Conservation (phyloP, 148 eudicot genomes). For the Diospyros lotus region DNA sequence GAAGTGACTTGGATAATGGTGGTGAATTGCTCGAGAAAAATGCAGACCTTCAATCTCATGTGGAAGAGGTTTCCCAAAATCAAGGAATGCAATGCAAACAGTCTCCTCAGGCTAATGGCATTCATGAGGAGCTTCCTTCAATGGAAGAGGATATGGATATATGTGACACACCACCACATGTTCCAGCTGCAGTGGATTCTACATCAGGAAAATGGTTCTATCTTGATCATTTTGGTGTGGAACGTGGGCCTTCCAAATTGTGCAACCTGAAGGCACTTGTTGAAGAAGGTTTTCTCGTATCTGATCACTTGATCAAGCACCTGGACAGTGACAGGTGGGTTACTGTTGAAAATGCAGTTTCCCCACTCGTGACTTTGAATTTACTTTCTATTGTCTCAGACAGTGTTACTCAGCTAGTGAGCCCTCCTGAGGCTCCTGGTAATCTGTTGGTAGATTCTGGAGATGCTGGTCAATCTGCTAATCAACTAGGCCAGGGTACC, state of each 20-base stretch:
- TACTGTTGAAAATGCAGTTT: conserved; percentile 94
- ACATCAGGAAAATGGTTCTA: conserved; percentile 76
- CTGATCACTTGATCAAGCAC: conserved; percentile 90
- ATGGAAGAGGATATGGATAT: conserved; percentile 99
- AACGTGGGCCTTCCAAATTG: conserved; percentile 80
- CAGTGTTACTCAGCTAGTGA: conserved; percentile 54
- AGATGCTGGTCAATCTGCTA: conserved; percentile 29
- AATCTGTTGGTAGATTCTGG: conserved; percentile 62
- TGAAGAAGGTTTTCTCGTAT: conserved; percentile 68
- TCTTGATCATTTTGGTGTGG: conserved; percentile 72
- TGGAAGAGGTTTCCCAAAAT: conserved; percentile 35
- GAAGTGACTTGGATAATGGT: conserved; percentile 26
- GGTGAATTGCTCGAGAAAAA: conserved; percentile 32
- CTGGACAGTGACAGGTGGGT: conserved; percentile 87
- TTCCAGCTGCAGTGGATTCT: conserved; percentile 40
- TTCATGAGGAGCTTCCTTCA: conserved; percentile 58
- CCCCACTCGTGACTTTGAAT: conserved; percentile 61
- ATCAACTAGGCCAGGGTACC: conserved; percentile 29
- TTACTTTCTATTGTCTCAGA: conserved; percentile 68
- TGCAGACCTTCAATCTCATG: conserved; percentile 18
- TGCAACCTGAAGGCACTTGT: conserved; percentile 67
- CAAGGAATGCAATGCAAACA: conserved; percentile 26
- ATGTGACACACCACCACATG: conserved; percentile 93
- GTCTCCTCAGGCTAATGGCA: conserved; percentile 35
- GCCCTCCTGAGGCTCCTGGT: conserved; percentile 86